A percentile compares a stretch with the other conserved stretches of the same genome.
Evolutionary conservation across 345 rosid genomes (phyloP).

Genomic region (Nephelium lappaceum): DNA sequence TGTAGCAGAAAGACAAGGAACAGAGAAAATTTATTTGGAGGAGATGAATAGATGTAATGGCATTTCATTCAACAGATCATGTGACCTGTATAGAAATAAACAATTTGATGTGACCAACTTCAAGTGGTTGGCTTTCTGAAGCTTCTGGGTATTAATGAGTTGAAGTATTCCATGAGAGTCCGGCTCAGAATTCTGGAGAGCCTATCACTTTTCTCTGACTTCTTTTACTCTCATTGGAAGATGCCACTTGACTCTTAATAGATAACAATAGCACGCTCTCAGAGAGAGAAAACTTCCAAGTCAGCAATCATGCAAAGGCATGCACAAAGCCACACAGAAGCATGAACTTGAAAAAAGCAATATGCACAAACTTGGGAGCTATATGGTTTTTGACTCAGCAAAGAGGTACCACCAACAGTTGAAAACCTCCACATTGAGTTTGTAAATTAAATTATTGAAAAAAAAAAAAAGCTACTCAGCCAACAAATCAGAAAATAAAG

Average conservation of each 20-base stretch:
- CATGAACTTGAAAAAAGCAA: background rate
- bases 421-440: background rate
- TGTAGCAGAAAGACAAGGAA: background rate
- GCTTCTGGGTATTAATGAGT: background rate
- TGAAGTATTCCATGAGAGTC: slow-evolving; percentile 3
- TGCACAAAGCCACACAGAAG: background rate
- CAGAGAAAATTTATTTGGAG: background rate
- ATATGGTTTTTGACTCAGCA: background rate
- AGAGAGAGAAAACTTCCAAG: background rate
- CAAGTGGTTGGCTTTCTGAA: background rate
- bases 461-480: background rate
- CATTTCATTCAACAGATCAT: background rate
- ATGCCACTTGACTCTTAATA: background rate
- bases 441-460: background rate
- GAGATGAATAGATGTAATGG: background rate
- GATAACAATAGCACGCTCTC: background rate
- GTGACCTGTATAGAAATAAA: background rate
- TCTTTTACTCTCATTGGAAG: background rate
- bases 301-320: background rate
- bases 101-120: background rate
- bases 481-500: background rate
- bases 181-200: background rate
- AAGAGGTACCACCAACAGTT: background rate
- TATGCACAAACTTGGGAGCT: background rate
- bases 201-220: background rate